Conservation (phyloP, 345 rosid species). For the Dipteronia sinensis region DNA sequence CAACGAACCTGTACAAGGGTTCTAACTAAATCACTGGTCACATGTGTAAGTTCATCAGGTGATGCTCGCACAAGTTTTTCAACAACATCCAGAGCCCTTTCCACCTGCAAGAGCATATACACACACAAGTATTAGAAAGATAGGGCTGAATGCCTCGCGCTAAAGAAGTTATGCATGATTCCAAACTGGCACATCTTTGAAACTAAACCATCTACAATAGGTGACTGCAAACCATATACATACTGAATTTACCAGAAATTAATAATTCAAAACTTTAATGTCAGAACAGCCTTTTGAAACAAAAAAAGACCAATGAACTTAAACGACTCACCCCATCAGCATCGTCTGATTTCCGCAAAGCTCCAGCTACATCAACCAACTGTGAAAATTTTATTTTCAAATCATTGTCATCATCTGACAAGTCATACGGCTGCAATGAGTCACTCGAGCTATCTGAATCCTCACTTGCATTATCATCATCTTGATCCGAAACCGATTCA, state of each 20-base stretch:
- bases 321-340: conserved; percentile 79
- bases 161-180: conserved; percentile 9
- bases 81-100: conserved; percentile 78
- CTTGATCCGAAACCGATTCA: conserved; percentile 60
- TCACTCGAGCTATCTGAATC: conserved; percentile 71
- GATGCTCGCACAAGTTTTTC: conserved; percentile 95
- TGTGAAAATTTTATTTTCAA: conserved; percentile 67
- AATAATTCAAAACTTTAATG: not conserved
- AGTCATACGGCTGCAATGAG: conserved; percentile 91
- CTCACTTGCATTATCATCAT: conserved; percentile 58
- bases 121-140: not conserved
- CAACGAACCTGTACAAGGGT: conserved; percentile 89
- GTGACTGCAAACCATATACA: not conserved
- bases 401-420: conserved; percentile 82
- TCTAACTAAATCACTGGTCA: conserved; percentile 81
- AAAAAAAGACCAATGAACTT: conserved; percentile 17
- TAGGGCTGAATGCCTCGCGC: not conserved
- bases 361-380: conserved; percentile 89
- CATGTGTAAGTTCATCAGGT: conserved; percentile 81
- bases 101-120: conserved; percentile 56
- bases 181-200: not conserved
- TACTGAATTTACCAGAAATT: not conserved
- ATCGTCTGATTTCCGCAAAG: conserved; percentile 87
- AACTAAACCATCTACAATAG: not conserved
- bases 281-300: conserved; percentile 16